Evolutionary conservation across 345 rosid species (phyloP), one percentile per base, ranked within the genome.

Genomic region (Leavenworthia alabamica): DNA sequence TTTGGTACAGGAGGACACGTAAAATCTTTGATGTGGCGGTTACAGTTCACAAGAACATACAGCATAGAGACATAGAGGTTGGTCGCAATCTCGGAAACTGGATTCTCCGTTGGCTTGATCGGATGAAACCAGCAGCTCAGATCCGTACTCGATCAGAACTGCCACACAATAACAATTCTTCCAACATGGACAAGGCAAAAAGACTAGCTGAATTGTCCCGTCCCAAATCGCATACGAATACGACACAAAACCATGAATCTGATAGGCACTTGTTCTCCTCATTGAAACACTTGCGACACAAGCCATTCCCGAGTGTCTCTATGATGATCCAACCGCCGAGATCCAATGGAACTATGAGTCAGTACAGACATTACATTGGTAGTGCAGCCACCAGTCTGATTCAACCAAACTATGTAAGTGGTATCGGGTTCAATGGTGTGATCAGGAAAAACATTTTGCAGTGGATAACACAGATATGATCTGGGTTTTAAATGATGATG

Each of bases 121-220:
- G 77, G 42, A 80, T 82, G 88, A 93, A 87, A 70, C 96, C 99
- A n/a, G 80, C 96, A 8, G 97, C 99, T 56, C 83, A 81, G 68
- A 93, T 93, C 43, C 89, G 89, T 36, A 31, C 77, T 35, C 48
- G 68, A 9, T 63, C 70, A 1, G 72, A 52, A 48, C 54, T 66
- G 20, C 67, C 78, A 10, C 61, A 44, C 40, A 55, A 51, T 56
- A 20, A 62, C 15, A 64, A 57, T 43, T 45, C 81, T 43, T 45
- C 81, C 1, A 74, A 61, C 50, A 58, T 43, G 50, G 82, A 61
- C 76, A 68, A 64, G 66, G 63, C 76, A 28, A 80, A 81, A 60
- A 83, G 75, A 68, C 42, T 44, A 17, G 44, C 52, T 13, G 75
- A 68, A 52, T 32, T 74, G 19, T 56, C 85, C 15, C 77, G 77